These are phyloP conservation scores for Alnus glutinosa DNA, from an alignment of 306 rosid species.

Conservation along the genomic window DNA sequence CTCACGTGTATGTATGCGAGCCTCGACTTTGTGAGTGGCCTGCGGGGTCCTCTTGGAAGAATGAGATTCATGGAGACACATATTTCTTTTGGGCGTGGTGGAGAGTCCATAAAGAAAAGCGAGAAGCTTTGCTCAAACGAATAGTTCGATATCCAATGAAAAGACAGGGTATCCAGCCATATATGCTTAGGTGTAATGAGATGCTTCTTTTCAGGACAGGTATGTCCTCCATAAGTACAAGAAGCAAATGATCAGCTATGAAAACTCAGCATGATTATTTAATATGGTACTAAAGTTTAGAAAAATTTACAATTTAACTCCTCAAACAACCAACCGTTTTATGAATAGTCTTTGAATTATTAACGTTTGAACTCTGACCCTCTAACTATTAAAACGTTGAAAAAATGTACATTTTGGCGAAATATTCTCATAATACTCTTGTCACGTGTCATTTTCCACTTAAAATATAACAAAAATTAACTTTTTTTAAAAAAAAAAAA, in stretches of 20 bases:
- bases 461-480: no score
- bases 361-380: no score
- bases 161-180: slow-evolving; percentile 51
- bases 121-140: slow-evolving; percentile 52
- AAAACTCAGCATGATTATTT: background rate
- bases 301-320: no score
- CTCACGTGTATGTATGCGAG: slow-evolving; percentile 13
- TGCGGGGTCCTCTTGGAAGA: slow-evolving; percentile 57
- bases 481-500: no score
- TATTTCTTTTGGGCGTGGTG: slow-evolving; percentile 58
- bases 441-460: no score
- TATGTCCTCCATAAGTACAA: slow-evolving; percentile 44
- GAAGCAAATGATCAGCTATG: slow-evolving; percentile 27
- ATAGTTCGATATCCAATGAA: slow-evolving; percentile 40
- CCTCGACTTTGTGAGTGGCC: slow-evolving; percentile 48
- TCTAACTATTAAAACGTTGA: no score
- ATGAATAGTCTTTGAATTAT: no score
- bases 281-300: no score
- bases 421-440: no score
- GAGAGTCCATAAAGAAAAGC: slow-evolving; percentile 64
- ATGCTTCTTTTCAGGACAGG: slow-evolving; percentile 38
- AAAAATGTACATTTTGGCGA: no score
- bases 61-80: slow-evolving; percentile 64
- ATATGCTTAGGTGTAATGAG: slow-evolving; percentile 32
- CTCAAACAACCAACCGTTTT: no score